These are phyloP conservation scores for Globisporangium acanthophoron DNA, from an alignment of 352 stramenopile species.

Conservation along the genomic window DNA sequence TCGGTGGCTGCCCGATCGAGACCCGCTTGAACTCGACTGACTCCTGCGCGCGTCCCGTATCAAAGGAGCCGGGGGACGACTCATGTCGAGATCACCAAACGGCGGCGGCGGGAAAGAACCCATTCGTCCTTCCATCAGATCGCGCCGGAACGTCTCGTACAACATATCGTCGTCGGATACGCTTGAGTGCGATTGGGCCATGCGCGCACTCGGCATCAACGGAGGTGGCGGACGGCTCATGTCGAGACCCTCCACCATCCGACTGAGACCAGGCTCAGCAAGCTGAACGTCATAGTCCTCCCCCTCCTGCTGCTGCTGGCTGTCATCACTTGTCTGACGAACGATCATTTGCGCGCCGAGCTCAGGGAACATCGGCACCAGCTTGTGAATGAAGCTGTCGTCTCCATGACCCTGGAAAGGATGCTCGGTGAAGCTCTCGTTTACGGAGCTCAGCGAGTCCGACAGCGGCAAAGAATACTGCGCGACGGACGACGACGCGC, in stretches of 20 bases:
- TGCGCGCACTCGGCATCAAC: too few relatives aligned
- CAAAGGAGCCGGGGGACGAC: conserved; percentile 15
- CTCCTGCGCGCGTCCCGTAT: not conserved
- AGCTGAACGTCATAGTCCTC: conserved; percentile 35
- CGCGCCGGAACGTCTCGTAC: conserved; percentile 11
- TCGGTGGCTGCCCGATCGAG: not conserved
- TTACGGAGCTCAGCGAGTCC: conserved; percentile 56
- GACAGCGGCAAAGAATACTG: conserved; percentile 63
- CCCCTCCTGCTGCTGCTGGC: not conserved
- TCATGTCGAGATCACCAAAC: conserved; percentile 41
- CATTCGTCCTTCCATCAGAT: conserved; percentile 14
- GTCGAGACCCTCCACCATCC: conserved; percentile 12
- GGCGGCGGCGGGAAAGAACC: conserved; percentile 28
- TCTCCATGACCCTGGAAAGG: conserved; percentile 12
- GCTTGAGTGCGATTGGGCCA: not conserved
- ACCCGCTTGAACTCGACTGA: conserved; percentile 5
- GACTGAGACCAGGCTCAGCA: conserved; percentile 26
- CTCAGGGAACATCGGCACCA: conserved; percentile 58
- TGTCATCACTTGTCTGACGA: conserved; percentile 1
- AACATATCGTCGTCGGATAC: conserved; percentile 6
- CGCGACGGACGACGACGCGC: conserved; percentile 12
- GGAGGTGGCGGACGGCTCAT: not conserved
- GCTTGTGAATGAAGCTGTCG: conserved; percentile 48
- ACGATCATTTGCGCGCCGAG: conserved; percentile 2
- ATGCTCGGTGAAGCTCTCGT: conserved; percentile 31